These are phyloP conservation scores for Omphalotus olearius DNA, from an alignment of 1,284 basidiomycete genomes.

Conservation along the genomic window DNA sequence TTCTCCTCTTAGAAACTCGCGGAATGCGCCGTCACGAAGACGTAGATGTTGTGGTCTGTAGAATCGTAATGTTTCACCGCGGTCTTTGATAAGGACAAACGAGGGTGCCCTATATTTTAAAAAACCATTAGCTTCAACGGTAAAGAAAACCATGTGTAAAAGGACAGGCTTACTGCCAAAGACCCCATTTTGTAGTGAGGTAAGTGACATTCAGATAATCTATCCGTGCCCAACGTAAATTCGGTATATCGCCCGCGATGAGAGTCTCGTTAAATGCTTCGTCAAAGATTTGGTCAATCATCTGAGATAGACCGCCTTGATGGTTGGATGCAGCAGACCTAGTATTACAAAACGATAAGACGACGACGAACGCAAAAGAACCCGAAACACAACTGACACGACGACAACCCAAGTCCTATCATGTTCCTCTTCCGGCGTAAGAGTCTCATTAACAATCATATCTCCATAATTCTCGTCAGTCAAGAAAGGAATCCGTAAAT, in stretches of 20 bases:
- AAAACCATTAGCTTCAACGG: not conserved
- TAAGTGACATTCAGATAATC: constrained; percentile 78
- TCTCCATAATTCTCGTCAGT: constrained; percentile 73
- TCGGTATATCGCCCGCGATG: constrained; percentile 56
- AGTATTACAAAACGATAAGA: constrained; percentile 3
- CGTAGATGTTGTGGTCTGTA: constrained; percentile 60
- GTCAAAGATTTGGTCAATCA: constrained; percentile 68
- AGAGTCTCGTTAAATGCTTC: constrained; percentile 59
- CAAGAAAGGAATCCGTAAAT: constrained; percentile 65
- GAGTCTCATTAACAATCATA: constrained; percentile 59
- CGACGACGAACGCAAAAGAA: not conserved
- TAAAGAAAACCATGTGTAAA: not conserved
- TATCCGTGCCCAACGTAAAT: constrained; percentile 74
- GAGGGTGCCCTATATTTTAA: constrained; percentile 73
- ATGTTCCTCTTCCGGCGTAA: constrained; percentile 59
- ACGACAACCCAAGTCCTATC: constrained; percentile 67
- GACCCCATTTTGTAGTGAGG: constrained; percentile 73
- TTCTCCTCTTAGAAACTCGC: constrained; percentile 59
- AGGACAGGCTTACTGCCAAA: constrained; percentile 70
- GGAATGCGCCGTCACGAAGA: constrained; percentile 51
- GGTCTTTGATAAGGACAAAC: constrained; percentile 59
- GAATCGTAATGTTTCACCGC: constrained; percentile 71
- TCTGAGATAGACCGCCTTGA: constrained; percentile 61
- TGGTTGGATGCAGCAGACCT: constrained; percentile 61
- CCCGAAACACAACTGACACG: constrained; percentile 45